phyloP scores from a whole-genome alignment of 257 asterid species.

The Echites panduratus region DNA sequence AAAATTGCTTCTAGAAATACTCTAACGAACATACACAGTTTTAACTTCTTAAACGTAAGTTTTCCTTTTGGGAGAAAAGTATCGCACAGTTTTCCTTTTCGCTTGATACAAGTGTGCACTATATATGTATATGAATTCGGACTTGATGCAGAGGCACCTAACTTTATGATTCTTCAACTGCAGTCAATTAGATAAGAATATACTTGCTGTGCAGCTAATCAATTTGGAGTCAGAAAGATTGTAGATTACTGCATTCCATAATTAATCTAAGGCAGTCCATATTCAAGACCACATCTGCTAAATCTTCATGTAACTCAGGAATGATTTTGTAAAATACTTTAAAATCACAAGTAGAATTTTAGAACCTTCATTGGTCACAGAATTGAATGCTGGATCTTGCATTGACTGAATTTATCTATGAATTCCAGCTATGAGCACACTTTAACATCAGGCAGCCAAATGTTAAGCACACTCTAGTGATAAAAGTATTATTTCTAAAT shows the following conservation, averaged over 20 bases:
- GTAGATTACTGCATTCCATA: background rate
- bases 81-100: too few relatives aligned
- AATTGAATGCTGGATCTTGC: background rate
- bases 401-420: background rate
- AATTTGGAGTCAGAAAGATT: background rate
- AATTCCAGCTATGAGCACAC: background rate
- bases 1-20: background rate
- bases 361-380: background rate
- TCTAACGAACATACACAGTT: background rate
- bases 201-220: background rate
- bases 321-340: background rate
- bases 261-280: background rate
- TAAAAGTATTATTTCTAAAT: background rate
- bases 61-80: background rate
- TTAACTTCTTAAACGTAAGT: background rate
- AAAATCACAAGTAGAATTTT: background rate
- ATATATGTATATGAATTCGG: background rate
- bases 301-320: background rate
- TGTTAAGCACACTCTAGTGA: background rate
- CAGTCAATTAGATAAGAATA: background rate
- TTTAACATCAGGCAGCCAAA: background rate
- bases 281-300: background rate
- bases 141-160: background rate
- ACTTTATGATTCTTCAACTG: background rate
- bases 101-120: background rate